Percentiles rank a stretch among this genome's conserved stretches.
Evolutionary conservation across 192 early-diverging fungal genomes (phyloP).

Genomic region (Gonapodya prolifera): DNA sequence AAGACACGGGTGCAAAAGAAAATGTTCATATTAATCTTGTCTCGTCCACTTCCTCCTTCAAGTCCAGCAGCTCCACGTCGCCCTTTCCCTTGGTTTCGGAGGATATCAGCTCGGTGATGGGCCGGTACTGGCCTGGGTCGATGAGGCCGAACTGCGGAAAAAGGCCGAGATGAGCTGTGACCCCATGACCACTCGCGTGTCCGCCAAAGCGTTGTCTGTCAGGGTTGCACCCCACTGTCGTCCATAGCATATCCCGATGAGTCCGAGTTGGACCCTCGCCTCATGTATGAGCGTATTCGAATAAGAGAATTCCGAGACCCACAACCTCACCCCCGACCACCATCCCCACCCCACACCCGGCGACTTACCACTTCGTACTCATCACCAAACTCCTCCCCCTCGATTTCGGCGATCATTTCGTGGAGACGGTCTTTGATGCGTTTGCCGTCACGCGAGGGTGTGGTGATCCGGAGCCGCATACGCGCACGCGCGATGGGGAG

Average conservation of each 20-base stretch:
- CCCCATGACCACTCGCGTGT: slow-evolving; percentile 16
- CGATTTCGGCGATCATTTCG: slow-evolving; percentile 45
- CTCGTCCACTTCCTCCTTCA: slow-evolving; percentile 33
- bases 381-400: slow-evolving; percentile 67
- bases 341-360: not conserved
- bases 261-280: no score
- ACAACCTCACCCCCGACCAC: not conserved
- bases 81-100: slow-evolving; percentile 77
- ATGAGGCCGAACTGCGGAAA: slow-evolving; percentile 55
- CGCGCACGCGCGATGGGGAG: slow-evolving; percentile 91
- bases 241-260: slow-evolving; percentile 3
- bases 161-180: slow-evolving; percentile 1
- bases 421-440: slow-evolving; percentile 62
- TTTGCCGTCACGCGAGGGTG: slow-evolving; percentile 80
- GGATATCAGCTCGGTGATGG: slow-evolving; percentile 71
- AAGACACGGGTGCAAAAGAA: no score
- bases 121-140: slow-evolving; percentile 86
- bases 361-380: slow-evolving; percentile 68
- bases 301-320: no score
- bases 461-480: slow-evolving; percentile 74
- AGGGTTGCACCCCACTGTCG: slow-evolving; percentile 8
- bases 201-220: slow-evolving; percentile 8
- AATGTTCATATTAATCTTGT: not conserved
- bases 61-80: slow-evolving; percentile 73
- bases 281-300: no score